Evolutionary conservation across 345 rosid genomes (phyloP).

Genomic region (Firmiana major): DNA sequence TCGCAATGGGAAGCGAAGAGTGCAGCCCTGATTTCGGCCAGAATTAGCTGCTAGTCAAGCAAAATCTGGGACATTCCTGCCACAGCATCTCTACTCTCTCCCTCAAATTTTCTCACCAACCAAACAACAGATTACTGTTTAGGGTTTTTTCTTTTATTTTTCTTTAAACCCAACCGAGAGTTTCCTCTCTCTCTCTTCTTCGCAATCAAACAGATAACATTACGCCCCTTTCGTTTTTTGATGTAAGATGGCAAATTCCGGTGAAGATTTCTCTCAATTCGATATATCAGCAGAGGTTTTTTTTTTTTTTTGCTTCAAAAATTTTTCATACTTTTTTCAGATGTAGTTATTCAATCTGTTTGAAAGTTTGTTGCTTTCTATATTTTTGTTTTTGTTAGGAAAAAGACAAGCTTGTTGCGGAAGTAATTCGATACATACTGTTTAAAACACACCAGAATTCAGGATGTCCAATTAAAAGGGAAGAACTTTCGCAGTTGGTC

Average conservation of each 20-base stretch:
- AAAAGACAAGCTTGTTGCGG: constrained; percentile 86
- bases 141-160: too few species aligned
- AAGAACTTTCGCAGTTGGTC: constrained; percentile 79
- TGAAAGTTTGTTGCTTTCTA: too few species aligned
- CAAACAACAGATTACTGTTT: not conserved
- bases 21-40: too few species aligned
- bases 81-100: too few species aligned
- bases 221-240: not conserved
- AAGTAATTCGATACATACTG: constrained; percentile 70
- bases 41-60: too few species aligned
- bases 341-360: not conserved
- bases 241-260: constrained; percentile 46
- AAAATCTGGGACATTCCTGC: too few species aligned
- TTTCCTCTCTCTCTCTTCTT: not conserved
- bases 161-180: too few species aligned
- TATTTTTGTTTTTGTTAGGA: constrained; percentile 34
- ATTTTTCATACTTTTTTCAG: not conserved
- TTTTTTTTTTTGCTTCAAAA: not conserved
- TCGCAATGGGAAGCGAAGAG: too few species aligned
- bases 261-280: constrained; percentile 50
- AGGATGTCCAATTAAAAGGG: constrained; percentile 85
- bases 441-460: constrained; percentile 75
- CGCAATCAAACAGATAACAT: not conserved
- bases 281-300: constrained; percentile 67
- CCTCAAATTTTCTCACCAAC: too few species aligned